A percentile compares a stretch with the other conserved stretches of the same genome.
These are phyloP conservation scores for Podaxis pistillaris DNA, from an alignment of 768 basidiomycete genomes.

Conservation along the genomic window DNA sequence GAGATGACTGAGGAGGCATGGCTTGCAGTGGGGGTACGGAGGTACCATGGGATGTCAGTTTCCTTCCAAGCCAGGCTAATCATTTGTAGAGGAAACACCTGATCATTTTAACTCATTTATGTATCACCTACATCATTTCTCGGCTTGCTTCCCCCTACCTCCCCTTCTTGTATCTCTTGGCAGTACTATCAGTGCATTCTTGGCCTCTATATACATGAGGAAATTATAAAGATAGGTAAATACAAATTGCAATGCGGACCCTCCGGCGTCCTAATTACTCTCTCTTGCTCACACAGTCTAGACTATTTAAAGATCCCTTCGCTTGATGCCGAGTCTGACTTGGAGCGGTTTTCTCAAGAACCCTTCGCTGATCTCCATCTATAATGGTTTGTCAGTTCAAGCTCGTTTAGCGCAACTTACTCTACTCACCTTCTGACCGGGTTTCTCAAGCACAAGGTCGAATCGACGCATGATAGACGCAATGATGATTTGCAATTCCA, in stretches of 20 bases:
- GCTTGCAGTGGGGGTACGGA: slow-evolving; percentile 9
- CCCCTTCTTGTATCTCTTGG: background rate
- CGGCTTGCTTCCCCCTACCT: background rate
- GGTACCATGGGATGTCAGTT: slow-evolving; percentile 10
- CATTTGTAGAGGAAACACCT: slow-evolving; percentile 4
- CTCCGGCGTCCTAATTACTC: background rate
- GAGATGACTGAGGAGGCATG: background rate
- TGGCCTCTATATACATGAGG: background rate
- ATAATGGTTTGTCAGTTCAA: background rate
- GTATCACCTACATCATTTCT: background rate
- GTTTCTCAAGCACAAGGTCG: slow-evolving; percentile 66
- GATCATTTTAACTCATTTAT: background rate
- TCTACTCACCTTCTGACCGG: slow-evolving; percentile 50
- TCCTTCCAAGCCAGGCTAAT: slow-evolving; percentile 5
- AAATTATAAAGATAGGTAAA: background rate
- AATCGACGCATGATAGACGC: slow-evolving; percentile 76
- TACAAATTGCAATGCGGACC: background rate
- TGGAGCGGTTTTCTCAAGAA: slow-evolving; percentile 82
- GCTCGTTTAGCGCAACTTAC: background rate
- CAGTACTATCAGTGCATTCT: background rate
- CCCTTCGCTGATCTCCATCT: slow-evolving; percentile 79
- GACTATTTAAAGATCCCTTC: slow-evolving; percentile 40
- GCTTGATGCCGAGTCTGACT: slow-evolving; percentile 74
- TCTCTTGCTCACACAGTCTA: background rate
- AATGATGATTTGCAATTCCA: slow-evolving; percentile 80